These are phyloP conservation scores for Neurospora sp. DNA, from an alignment of 495 filamentous ascomycete genomes.

Conservation along the genomic window DNA sequence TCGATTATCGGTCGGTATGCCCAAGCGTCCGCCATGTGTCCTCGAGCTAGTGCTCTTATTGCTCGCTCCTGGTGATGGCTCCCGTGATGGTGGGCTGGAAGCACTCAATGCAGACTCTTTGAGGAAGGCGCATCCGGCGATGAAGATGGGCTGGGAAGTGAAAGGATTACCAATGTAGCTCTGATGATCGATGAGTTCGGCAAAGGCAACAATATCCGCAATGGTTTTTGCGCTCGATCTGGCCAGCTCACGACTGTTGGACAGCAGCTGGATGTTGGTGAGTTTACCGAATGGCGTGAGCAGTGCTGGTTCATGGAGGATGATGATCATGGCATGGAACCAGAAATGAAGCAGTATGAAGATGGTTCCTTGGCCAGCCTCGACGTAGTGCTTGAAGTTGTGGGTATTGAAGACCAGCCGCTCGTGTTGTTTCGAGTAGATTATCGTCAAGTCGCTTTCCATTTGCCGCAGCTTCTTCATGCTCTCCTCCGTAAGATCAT, in stretches of 20 bases:
- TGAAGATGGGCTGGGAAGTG: slow-evolving; percentile 82
- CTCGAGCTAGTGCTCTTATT: slow-evolving; percentile 4
- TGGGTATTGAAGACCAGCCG: slow-evolving; percentile 67
- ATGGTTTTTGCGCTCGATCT: slow-evolving; percentile 88
- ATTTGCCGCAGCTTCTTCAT: slow-evolving; percentile 56
- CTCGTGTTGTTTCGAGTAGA: slow-evolving; percentile 63
- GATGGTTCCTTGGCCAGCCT: slow-evolving; percentile 65
- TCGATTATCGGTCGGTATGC: slow-evolving; percentile 31
- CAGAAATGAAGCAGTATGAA: slow-evolving; percentile 86
- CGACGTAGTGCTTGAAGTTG: slow-evolving; percentile 70
- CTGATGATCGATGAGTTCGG: slow-evolving; percentile 66
- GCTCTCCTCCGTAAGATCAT: slow-evolving; percentile 64
- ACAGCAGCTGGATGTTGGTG: slow-evolving; percentile 51
- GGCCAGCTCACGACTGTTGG: slow-evolving; percentile 68
- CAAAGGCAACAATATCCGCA: slow-evolving; percentile 71
- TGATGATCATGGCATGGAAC: slow-evolving; percentile 79
- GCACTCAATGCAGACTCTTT: slow-evolving; percentile 61
- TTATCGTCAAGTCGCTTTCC: slow-evolving; percentile 67
- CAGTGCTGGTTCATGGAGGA: slow-evolving; percentile 73
- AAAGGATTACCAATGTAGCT: slow-evolving; percentile 80
- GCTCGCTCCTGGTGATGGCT: slow-evolving; percentile 30
- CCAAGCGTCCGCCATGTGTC: background rate
- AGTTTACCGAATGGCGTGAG: slow-evolving; percentile 63
- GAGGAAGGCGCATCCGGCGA: slow-evolving; percentile 76
- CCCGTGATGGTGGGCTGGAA: slow-evolving; percentile 46